Evolutionary conservation across 192 early-diverging fungal genomes (phyloP), one percentile per base, ranked within the genome.

Genomic region (Chytriomyces hyalinus): DNA sequence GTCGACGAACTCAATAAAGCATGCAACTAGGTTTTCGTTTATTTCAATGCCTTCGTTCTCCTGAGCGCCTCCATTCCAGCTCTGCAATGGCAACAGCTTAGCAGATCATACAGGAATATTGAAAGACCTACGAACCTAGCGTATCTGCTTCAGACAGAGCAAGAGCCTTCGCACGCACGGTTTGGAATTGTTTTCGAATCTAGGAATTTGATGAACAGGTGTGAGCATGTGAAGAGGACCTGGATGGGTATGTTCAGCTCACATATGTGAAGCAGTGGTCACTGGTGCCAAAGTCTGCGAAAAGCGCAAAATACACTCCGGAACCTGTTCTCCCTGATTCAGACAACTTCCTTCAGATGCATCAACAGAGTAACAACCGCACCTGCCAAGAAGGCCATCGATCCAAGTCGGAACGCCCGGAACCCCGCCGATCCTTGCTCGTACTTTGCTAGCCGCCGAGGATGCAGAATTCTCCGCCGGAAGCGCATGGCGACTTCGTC

Each of bases 191-290:
- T 43, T 70, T 11, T 49, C 68, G 68, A 49, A 70, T 10, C 68
- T 70, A 0, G 5, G 6, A 51, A 7, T 46, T 46, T 44, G 20
- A 26, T 0, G 45, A 70, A 26, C 6, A 13, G 5, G 50, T 57
- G 24, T n/a, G 8, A 45, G 15, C 10, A 70, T 50, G 26, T 20
- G 36, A 15, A 48, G 28, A 15, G 43, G 66, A 1, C 28, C 46
- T 49, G 49, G n/a, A n/a, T n/a, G n/a, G n/a, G 2, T 36, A 4
- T 36, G 36, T 36, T 36, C 2, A n/a, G 67, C 77, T 72, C 28
- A 78, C 69, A 10, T 47, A 49, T 22, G 53, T 51, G 50, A 78
- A 78, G 62, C 53, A 60, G 62, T 71, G 53, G 6, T 70, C 62
- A 5, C 48, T 50, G 10, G 49, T 20, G 6, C 77, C 77, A 61